Conservation (phyloP, 805 yeast genomes). For the Kodamaea laetipori region DNA sequence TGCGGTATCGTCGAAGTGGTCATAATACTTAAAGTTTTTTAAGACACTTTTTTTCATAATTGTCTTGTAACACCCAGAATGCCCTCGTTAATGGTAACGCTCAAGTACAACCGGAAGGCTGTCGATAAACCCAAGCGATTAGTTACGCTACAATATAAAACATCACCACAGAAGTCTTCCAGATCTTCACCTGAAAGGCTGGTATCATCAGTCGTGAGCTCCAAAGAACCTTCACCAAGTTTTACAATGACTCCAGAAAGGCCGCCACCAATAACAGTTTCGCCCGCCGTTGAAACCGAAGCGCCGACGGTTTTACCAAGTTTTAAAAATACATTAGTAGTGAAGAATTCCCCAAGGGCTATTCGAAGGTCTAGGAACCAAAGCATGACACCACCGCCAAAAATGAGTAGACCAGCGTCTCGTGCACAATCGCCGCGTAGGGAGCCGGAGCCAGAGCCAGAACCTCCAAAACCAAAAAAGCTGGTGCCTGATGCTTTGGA, state of each 20-base stretch:
- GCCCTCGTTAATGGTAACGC: slow-evolving; percentile 9
- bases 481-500: slow-evolving; percentile 13
- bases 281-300: neutral
- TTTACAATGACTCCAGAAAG: neutral
- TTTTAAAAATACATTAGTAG: neutral
- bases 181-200: neutral
- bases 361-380: slow-evolving; percentile 1
- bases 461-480: slow-evolving; percentile 3
- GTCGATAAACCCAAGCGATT: slow-evolving; percentile 9
- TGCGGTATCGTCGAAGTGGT: slow-evolving; percentile 25
- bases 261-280: neutral
- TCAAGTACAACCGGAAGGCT: slow-evolving; percentile 9
- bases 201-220: neutral
- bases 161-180: neutral
- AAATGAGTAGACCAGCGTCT: neutral
- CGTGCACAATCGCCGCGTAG: slow-evolving; percentile 1
- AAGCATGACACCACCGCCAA: slow-evolving; percentile 4
- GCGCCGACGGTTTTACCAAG: neutral
- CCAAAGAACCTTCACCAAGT: slow-evolving; percentile 1
- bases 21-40: slow-evolving; percentile 15
- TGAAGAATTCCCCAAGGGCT: slow-evolving; percentile 1
- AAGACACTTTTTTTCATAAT: neutral
- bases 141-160: slow-evolving; percentile 9
- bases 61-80: slow-evolving; percentile 1
- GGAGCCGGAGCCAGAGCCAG: neutral